Evolutionary conservation across 2,329 filamentous ascomycete species (phyloP), one percentile per base, ranked within the genome.

Genomic region (Colletotrichum musae): DNA sequence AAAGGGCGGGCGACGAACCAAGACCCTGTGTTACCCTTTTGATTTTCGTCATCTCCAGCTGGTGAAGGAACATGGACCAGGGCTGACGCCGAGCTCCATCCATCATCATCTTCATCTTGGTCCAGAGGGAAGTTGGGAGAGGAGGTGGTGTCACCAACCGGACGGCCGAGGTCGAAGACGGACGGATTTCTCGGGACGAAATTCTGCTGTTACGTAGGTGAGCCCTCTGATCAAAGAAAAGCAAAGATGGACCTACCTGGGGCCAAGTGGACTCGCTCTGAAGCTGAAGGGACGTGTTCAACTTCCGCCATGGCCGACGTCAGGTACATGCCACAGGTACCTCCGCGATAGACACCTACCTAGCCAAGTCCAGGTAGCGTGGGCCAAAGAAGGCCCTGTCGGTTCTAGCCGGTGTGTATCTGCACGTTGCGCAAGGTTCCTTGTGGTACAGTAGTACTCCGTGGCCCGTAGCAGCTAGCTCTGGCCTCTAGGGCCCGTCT

Each of bases 31-130:
- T 36, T 43, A 45, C 56, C 57, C 12, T 60, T 36, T 58, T 47
- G 62, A 57, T 69, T 69, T 58, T 68, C 45, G 56, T 52, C 56
- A 59, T 51, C 24, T 60, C 50, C 41, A 69, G 15, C 21, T 50
- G 56, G 28, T 56, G 21, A 51, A 54, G 41, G n/a, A 36, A 39
- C 50, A 41, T 48, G 59, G 65, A 47, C 24, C 62, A 32, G 54
- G 66, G 50, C 43, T 28, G 61, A 48, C 56, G 43, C 21, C 43
- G 53, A 56, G 62, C 62, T 56, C 66, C 54, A 69, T 69, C 41
- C 32, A 39, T 18, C 18, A 18, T 18, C 18, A 9, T 60, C 50
- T 54, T 68, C 28, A 65, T 64, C 28, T 65, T 68, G 65, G 50
- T 59, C 50, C 36, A 62, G 59, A n/a, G 13, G 18, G n/a, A 60